These are phyloP conservation scores for Chrysosporium queenslandicum DNA, from an alignment of 2,329 filamentous ascomycete species.

Conservation along the genomic window DNA sequence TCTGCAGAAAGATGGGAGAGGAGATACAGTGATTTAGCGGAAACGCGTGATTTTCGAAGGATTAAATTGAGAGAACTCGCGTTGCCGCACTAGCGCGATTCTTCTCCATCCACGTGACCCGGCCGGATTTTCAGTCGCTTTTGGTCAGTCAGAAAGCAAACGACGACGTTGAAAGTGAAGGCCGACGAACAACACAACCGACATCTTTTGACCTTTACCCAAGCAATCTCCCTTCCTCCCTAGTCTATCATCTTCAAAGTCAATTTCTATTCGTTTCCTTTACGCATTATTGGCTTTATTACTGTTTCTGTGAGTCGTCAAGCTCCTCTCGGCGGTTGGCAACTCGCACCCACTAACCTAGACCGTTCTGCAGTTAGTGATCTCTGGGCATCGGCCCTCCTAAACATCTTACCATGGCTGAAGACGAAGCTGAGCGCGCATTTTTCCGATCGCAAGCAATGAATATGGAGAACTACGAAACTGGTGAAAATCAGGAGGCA, in stretches of 20 bases:
- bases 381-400: background rate
- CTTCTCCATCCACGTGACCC: background rate
- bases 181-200: background rate
- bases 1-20: background rate
- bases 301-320: background rate
- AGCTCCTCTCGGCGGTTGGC: background rate
- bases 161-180: background rate
- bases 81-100: slow-evolving; percentile 6
- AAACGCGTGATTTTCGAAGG: slow-evolving; percentile 4
- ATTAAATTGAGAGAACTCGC: slow-evolving; percentile 1
- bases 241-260: background rate
- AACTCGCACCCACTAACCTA: slow-evolving; percentile 1
- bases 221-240: background rate
- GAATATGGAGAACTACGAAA: slow-evolving; percentile 34
- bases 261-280: background rate
- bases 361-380: background rate
- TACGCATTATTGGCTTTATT: background rate
- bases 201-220: background rate
- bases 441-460: slow-evolving; percentile 43
- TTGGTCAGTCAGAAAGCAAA: background rate
- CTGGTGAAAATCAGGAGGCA: slow-evolving; percentile 44
- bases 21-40: background rate
- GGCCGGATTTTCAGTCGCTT: background rate
- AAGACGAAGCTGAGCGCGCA: slow-evolving; percentile 45
- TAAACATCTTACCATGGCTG: slow-evolving; percentile 36